phyloP scores from a whole-genome alignment of 495 filamentous ascomycete genomes.

The Tuber umbilicatum region DNA sequence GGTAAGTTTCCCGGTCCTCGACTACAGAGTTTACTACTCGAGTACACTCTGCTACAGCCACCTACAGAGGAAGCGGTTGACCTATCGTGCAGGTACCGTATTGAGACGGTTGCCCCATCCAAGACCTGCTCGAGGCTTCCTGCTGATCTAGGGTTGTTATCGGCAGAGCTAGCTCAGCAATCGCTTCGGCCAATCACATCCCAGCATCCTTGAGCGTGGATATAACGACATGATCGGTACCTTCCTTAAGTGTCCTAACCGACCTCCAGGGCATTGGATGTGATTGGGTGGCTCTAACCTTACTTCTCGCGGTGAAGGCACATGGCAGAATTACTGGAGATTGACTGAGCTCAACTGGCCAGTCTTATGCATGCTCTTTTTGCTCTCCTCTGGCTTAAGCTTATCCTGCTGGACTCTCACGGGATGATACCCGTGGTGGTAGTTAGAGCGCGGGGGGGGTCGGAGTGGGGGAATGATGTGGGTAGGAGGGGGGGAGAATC shows the following conservation, averaged over 20 bases:
- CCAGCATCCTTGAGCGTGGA: background rate
- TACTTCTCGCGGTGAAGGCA: background rate
- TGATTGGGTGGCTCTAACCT: background rate
- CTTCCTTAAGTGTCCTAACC: background rate
- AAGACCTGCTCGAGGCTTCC: no score
- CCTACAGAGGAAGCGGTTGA: no score
- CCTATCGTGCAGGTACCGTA: no score
- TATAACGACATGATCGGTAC: background rate
- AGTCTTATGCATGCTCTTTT: background rate
- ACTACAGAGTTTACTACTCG: no score
- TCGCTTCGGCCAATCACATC: constrained; percentile 1
- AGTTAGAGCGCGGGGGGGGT: background rate
- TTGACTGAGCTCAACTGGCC: background rate
- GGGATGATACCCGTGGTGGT: background rate
- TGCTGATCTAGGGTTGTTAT: background rate
- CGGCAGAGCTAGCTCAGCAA: background rate
- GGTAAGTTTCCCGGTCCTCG: no score
- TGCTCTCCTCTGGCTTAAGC: background rate
- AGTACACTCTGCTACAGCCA: no score
- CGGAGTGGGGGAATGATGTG: background rate
- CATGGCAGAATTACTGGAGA: background rate
- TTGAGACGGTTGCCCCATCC: no score
- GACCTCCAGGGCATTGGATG: background rate
- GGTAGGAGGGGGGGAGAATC: background rate
- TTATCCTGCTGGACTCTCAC: background rate